phyloP scores from a whole-genome alignment of 495 filamentous ascomycete genomes.

The Tuber melanosporum region DNA sequence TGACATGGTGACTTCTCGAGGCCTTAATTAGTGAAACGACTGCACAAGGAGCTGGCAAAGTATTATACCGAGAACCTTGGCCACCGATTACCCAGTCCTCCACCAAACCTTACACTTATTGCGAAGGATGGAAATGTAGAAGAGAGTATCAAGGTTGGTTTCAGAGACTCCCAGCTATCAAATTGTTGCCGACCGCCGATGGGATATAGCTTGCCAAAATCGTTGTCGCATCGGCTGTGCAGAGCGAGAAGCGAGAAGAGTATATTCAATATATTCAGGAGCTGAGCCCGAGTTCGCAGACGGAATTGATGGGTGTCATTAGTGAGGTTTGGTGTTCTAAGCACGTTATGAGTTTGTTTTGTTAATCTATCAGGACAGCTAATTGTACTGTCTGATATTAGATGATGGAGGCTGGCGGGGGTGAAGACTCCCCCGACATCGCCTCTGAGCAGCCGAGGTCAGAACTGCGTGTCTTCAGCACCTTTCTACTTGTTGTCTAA shows the following conservation, averaged over 20 bases:
- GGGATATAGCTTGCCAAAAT: conserved; percentile 38
- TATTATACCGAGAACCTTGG: conserved; percentile 41
- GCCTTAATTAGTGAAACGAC: conserved; percentile 25
- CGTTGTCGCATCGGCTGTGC: conserved; percentile 40
- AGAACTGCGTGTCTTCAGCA: background rate
- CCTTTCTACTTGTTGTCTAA: background rate
- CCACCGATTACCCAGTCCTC: conserved; percentile 33
- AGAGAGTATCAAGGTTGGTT: conserved; percentile 36
- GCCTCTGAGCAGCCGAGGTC: background rate
- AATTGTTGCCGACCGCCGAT: background rate
- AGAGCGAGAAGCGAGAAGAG: conserved; percentile 40
- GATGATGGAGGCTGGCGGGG: conserved; percentile 34
- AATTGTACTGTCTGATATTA: conserved; percentile 6
- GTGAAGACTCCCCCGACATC: conserved; percentile 7
- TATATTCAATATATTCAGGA: conserved; percentile 40
- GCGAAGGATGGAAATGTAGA: conserved; percentile 40
- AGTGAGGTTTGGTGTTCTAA: conserved; percentile 22
- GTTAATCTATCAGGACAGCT: background rate
- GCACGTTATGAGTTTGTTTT: background rate
- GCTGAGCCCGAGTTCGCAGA: conserved; percentile 37
- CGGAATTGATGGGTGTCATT: conserved; percentile 40
- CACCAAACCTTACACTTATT: conserved; percentile 40
- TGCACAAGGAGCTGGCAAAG: conserved; percentile 36
- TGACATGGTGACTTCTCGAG: background rate
- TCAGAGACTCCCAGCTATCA: background rate